Evolutionary conservation across 176 grass and related monocot genomes (phyloP).

Genomic region (Carex cristatella): DNA sequence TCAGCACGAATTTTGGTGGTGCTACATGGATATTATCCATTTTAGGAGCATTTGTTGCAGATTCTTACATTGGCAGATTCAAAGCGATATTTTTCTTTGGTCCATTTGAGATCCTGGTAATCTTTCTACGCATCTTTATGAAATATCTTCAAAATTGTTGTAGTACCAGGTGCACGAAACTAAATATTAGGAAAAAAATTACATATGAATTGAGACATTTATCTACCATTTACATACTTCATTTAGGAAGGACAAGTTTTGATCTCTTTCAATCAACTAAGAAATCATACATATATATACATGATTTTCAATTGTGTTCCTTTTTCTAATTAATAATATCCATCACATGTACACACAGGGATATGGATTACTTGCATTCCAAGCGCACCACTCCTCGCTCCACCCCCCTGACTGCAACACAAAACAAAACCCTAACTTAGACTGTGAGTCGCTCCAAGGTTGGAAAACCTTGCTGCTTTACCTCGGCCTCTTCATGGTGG

Average conservation of each 20-base stretch:
- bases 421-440: constrained; percentile 26
- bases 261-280: too few relatives aligned
- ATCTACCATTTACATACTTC: background rate
- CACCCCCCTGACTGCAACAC: constrained; percentile 40
- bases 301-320: background rate
- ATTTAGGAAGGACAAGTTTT: too few relatives aligned
- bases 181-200: background rate
- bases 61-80: constrained; percentile 9
- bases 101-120: constrained; percentile 22
- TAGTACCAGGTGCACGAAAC: background rate
- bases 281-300: too few relatives aligned
- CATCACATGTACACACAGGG: constrained; percentile 27
- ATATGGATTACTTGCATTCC: constrained; percentile 45
- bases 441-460: constrained; percentile 24
- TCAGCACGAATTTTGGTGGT: constrained; percentile 17
- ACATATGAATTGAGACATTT: background rate
- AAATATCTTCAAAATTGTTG: background rate
- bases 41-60: constrained; percentile 11
- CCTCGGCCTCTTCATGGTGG: constrained; percentile 25
- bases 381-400: constrained; percentile 38
- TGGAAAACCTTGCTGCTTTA: constrained; percentile 23
- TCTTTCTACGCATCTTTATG: background rate
- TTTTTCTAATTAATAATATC: background rate
- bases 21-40: constrained; percentile 8
- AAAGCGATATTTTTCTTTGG: constrained; percentile 13